These are phyloP conservation scores for Filobasidium uniguttulatum DNA, from an alignment of 1,284 basidiomycete genomes.

Conservation along the genomic window DNA sequence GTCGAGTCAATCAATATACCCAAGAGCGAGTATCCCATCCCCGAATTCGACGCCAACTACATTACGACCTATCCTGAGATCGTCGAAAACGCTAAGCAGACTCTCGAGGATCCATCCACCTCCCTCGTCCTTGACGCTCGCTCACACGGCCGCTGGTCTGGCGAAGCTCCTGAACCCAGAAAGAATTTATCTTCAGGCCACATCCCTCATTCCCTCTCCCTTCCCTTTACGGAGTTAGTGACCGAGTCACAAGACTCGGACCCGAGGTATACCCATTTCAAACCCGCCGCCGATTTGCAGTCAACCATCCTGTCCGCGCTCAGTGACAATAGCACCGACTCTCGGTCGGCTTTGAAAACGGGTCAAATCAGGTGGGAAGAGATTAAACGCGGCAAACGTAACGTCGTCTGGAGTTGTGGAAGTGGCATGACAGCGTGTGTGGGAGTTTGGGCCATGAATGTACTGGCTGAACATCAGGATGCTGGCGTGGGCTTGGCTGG, in stretches of 20 bases:
- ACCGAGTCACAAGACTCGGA: constrained; percentile 27
- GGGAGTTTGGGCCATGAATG: constrained; percentile 68
- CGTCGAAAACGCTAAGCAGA: constrained; percentile 51
- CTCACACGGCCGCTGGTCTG: constrained; percentile 49
- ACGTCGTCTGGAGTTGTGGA: constrained; percentile 63
- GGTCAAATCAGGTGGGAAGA: constrained; percentile 39
- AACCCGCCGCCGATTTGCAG: constrained; percentile 47
- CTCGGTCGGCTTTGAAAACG: constrained; percentile 1
- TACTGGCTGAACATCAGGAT: constrained; percentile 71
- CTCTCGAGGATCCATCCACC: constrained; percentile 40
- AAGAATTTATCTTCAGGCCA: constrained; percentile 79
- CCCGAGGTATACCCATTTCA: constrained; percentile 43
- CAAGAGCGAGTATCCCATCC: constrained; percentile 11
- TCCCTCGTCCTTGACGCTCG: constrained; percentile 82
- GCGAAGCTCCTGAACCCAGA: constrained; percentile 76
- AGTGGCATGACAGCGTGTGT: constrained; percentile 95
- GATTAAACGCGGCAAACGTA: constrained; percentile 47
- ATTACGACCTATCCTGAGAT: constrained; percentile 68
- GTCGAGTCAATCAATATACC: no score
- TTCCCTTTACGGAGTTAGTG: constrained; percentile 73
- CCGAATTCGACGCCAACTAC: neutral
- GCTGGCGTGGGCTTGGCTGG: no score
- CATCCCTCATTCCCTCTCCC: constrained; percentile 71
- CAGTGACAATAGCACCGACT: constrained; percentile 31
- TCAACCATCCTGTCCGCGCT: constrained; percentile 49